Conservation (phyloP, 1,284 basidiomycete genomes). For the Cryptococcus hybrid region DNA sequence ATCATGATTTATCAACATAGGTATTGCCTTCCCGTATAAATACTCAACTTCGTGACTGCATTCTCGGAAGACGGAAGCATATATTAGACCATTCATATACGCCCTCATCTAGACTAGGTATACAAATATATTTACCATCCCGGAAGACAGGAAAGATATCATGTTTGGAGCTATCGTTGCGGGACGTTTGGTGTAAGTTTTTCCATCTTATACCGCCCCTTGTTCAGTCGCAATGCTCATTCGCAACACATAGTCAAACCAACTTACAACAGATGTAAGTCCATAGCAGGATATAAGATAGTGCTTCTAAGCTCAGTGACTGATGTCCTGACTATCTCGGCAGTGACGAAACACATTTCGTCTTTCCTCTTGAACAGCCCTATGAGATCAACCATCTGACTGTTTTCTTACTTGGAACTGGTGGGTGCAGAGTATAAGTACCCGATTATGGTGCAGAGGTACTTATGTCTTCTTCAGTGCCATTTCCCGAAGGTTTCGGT, state of each 20-base stretch:
- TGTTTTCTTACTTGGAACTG: constrained; percentile 79
- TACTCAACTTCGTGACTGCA: neutral
- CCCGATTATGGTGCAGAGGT: neutral
- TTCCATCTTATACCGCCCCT: neutral
- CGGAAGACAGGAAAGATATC: neutral
- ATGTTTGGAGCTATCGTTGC: constrained; percentile 52
- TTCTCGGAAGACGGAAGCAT: neutral
- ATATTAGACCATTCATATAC: neutral
- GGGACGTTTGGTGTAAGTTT: constrained; percentile 46
- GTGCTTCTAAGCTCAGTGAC: neutral
- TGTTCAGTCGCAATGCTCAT: neutral
- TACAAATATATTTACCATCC: too few relatives aligned
- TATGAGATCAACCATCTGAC: constrained; percentile 83
- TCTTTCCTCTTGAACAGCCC: constrained; percentile 73
- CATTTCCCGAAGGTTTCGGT: constrained; percentile 85
- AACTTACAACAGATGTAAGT: constrained; percentile 49
- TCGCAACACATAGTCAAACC: constrained; percentile 37
- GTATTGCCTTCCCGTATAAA: neutral
- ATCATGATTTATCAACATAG: neutral
- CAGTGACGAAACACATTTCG: constrained; percentile 72
- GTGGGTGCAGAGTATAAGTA: constrained; percentile 51
- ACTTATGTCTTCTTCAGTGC: constrained; percentile 52
- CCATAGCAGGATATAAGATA: neutral
- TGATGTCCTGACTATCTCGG: neutral
- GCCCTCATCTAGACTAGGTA: too few relatives aligned